phyloP scores from a whole-genome alignment of 1,284 basidiomycete species.

The Rhodotorula mucilaginosa region DNA sequence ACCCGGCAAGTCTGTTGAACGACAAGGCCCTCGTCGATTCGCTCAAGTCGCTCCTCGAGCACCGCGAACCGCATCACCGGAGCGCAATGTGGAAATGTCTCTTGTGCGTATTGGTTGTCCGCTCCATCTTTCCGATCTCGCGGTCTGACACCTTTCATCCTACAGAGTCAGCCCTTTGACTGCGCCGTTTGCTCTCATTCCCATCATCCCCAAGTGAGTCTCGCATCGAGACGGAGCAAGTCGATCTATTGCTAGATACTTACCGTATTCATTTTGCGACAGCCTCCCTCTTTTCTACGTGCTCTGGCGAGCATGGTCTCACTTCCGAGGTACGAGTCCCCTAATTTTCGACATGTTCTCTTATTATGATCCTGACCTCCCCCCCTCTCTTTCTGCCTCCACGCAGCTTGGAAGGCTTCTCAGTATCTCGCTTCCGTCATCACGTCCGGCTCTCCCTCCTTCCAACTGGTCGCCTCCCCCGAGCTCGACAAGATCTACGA shows the following conservation, averaged over 20 bases:
- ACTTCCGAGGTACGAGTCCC: slow-evolving; percentile 46
- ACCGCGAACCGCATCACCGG: slow-evolving; percentile 42
- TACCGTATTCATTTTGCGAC: not conserved
- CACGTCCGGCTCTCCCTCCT: not conserved
- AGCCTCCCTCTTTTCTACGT: slow-evolving; percentile 52
- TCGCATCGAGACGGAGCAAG: too few relatives aligned
- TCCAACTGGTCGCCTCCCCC: slow-evolving; percentile 18
- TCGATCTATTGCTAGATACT: not conserved
- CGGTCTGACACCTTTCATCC: not conserved
- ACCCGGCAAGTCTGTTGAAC: slow-evolving; percentile 30
- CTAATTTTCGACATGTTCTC: slow-evolving; percentile 36
- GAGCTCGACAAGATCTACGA: slow-evolving; percentile 25
- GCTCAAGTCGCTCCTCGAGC: slow-evolving; percentile 35
- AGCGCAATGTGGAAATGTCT: slow-evolving; percentile 38
- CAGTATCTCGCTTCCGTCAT: slow-evolving; percentile 5
- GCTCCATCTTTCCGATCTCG: not conserved
- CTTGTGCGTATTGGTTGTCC: slow-evolving; percentile 23
- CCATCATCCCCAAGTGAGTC: slow-evolving; percentile 53
- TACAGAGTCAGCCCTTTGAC: slow-evolving; percentile 36
- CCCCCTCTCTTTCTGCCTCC: not conserved
- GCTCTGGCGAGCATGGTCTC: slow-evolving; percentile 54
- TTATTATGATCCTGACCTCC: not conserved
- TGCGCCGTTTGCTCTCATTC: slow-evolving; percentile 52
- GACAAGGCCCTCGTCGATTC: slow-evolving; percentile 18
- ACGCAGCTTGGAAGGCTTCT: slow-evolving; percentile 27